Evolutionary conservation across 108 stramenopile genomes (phyloP), one percentile per base, ranked within the genome.

Genomic region (Nannochloropsis salina): DNA sequence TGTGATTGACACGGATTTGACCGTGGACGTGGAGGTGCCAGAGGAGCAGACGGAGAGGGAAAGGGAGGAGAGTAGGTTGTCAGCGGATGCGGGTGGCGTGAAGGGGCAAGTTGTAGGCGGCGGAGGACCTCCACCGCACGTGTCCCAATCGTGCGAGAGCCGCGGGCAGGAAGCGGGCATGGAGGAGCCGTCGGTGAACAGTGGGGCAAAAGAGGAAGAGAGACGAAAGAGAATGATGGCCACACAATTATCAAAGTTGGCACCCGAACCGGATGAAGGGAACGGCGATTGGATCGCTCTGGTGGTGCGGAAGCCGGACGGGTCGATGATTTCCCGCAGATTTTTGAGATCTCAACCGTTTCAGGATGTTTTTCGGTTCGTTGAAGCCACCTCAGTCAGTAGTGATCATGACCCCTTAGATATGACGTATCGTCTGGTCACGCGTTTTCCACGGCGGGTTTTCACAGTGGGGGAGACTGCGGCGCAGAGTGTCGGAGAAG

Each of bases 1-100:
- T 20, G 80, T 88, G 44, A 88, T 88, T 80, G 87, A 88, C n/a
- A 88, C 87, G n/a, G 87, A 88, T 45, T 40, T 88, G 80, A 84
- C 84, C 15, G 80, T 88, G 21, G 87, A 88, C 18, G 42, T 88
- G 8, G 87, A 88, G 44, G 42, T 88, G 44, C 87, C 87, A 41
- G 84, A 88, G 47, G 84, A 80, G 79, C 83, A 80, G 44, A 84
- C 41, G 82, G 84, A 88, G 81, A 44, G 84, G 41, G 80, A 84
- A 44, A 80, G 84, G 80, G 87, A 84, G 80, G 41, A 84, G 45
- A 41, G 79, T 10, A 80, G 42, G 21, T 12, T 43, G 43, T 43
- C 22, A n/a, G 3, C 8, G 83, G 11, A 20, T 11, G 44, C 18
- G 31, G 44, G 43, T 21, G 18, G 80, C 20, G 81, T 15, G 5